Evolutionary conservation across 1,284 basidiomycete species (phyloP), one percentile per base, ranked within the genome.

Genomic region (Boletus albobrunnescens): DNA sequence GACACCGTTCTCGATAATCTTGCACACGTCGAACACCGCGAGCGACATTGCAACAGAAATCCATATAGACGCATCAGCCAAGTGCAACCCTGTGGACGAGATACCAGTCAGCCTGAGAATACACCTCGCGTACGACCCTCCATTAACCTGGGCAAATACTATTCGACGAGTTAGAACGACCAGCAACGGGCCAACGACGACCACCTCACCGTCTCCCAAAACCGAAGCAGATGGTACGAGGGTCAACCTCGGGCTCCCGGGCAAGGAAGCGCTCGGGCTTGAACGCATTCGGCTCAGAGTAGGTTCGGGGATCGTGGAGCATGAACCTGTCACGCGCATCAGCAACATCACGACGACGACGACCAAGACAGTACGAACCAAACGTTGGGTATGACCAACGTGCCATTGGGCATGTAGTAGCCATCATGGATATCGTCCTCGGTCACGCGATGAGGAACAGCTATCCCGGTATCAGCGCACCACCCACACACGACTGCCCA

Each of bases 31-130:
- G 11, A 83, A 79, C 11, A 73, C 78, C 0, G 80, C 74, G 22
- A 82, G 56, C 10, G 77, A 67, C 72, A 76, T 77, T 1, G 69
- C 79, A 41, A 71, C 73, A 10, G 76, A 70, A 38, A 81, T 73
- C 60, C 77, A 83, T 7, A 81, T 57, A 0, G 78, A 78, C 20
- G 75, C 70, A 55, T 82, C 79, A 2, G 81, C 80, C 45, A 83
- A 70, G 56, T 78, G 72, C 50, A 73, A 47, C 6, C 78, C 78
- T 78, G 53, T 50, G 44, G 22, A 26, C 26, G 41, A 38, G 39
- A 30, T 22, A n/a, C 10, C 4, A 36, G 53, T 50, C 43, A 45
- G 49, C 23, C 39, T 45, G 11, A 37, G 12, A 27, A 27, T 8
- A 4, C 23, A 36, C 14, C 5, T 9, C 10, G 4, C 13, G 30